A percentile compares a stretch with the other conserved stretches of the same genome.
Conservation (phyloP, 129 eudicot genomes). For the Tagetes patula region DNA sequence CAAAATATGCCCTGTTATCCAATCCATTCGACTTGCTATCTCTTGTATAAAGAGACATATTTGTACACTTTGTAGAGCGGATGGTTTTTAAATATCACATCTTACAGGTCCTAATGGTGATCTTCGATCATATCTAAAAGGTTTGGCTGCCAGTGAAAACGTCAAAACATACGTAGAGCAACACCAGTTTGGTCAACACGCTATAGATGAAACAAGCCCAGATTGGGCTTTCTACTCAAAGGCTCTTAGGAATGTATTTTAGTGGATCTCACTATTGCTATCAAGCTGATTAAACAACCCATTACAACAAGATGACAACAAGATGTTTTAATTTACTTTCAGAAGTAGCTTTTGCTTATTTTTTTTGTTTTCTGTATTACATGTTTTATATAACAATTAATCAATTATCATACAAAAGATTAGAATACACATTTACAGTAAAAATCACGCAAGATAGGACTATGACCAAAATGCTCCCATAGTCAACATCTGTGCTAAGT, state of each 20-base stretch:
- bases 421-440: constrained; percentile 17
- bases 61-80: not conserved
- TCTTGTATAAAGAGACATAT: not conserved
- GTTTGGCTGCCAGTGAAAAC: constrained; percentile 40
- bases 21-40: not conserved
- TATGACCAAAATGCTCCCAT: constrained; percentile 8
- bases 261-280: constrained; percentile 7
- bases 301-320: not conserved
- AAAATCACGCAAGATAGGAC: constrained; percentile 9
- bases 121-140: constrained; percentile 66
- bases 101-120: constrained; percentile 80
- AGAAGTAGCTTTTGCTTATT: constrained; percentile 1
- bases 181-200: constrained; percentile 37
- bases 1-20: not conserved
- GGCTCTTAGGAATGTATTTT: constrained; percentile 22
- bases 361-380: not conserved
- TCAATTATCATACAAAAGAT: constrained; percentile 3
- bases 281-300: constrained; percentile 4
- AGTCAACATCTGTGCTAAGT: constrained; percentile 7
- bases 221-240: constrained; percentile 32
- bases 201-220: constrained; percentile 35
- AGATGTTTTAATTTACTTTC: not conserved
- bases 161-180: constrained; percentile 29
- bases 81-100: constrained; percentile 6
- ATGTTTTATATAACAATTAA: constrained; percentile 7